phyloP scores from a whole-genome alignment of 2,329 filamentous ascomycete species.

The Penicillium concentricum region DNA sequence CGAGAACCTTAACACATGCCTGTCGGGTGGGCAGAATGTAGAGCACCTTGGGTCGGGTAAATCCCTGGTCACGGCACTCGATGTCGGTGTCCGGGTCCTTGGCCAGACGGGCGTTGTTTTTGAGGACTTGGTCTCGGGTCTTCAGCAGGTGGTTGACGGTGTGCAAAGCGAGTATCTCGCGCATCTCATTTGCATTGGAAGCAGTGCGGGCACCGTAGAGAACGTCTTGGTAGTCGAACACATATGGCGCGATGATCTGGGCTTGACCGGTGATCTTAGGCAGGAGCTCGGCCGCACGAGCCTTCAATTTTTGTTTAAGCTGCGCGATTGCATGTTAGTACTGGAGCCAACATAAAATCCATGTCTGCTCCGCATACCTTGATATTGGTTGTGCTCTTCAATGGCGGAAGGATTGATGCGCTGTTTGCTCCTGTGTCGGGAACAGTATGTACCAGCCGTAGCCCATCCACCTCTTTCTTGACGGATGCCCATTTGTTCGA shows the following conservation, averaged over 20 bases:
- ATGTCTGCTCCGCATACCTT: constrained; percentile 30
- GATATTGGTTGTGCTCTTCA: constrained; percentile 34
- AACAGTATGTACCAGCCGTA: constrained; percentile 32
- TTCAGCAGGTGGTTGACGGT: constrained; percentile 91
- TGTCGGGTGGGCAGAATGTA: constrained; percentile 87
- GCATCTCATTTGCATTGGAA: constrained; percentile 66
- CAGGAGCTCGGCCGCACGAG: constrained; percentile 54
- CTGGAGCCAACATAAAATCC: neutral
- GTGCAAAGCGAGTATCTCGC: constrained; percentile 75
- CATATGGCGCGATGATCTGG: constrained; percentile 64
- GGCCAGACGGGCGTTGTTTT: constrained; percentile 80
- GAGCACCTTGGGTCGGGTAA: constrained; percentile 89
- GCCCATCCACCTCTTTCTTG: constrained; percentile 37
- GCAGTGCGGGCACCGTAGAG: constrained; percentile 71
- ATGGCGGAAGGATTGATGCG: constrained; percentile 26
- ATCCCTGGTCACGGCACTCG: constrained; percentile 88
- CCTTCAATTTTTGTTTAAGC: constrained; percentile 69
- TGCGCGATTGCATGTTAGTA: constrained; percentile 45
- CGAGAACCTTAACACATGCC: constrained; percentile 74
- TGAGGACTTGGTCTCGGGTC: constrained; percentile 85
- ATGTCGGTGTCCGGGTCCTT: constrained; percentile 65
- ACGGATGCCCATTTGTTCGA: constrained; percentile 51
- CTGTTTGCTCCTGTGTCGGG: constrained; percentile 30
- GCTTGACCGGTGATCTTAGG: constrained; percentile 62
- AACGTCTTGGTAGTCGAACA: constrained; percentile 82